Base-by-base conservation (phyloP, 805 yeast species). In the Ogataea pilisensis region DNA sequence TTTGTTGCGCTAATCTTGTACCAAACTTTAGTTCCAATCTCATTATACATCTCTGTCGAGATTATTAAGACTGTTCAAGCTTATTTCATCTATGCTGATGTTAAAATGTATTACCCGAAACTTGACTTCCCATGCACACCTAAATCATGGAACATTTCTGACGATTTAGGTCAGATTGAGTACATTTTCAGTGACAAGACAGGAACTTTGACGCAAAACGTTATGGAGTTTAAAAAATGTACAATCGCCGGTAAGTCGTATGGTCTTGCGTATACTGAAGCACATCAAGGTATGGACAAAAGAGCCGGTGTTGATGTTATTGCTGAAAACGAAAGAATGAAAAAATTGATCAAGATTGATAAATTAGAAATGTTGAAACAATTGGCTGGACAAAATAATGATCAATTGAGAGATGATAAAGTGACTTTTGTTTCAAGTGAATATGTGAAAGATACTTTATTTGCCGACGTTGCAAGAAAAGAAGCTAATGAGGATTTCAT, bases 181-280 rank as follows among this genome's bases (percentile, higher is more conserved):
- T 85, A 82, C 57, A 74, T 85, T 31, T 85, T 85, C 61, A 80
- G 88, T 58, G 95, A 85, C 65, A 85, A 85, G 60, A 85, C 95
- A 0, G 95, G 95, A 28, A 85, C 95, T 0, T 67, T 85, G 53
- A 85, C 95, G 6, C 91, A 85, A 61, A 85, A 85, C 54, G 78
- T 82, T 20, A 85, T 85, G 95, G 88, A 83, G 56, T 85, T 84
- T 65, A 78, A 79, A 45, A 85, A 85, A 56, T 82, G 89, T 58
- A 75, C 88, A 4, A 72, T 85, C 43, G 76, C 74, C 40, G 85
- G 87, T 21, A 72, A 72, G 30, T 59, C 82, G 0, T 85, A 85
- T 51, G 93, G 91, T 8, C 65, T 73, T 29, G 88, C 91, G 0
- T 84, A 82, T 58, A 84, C 91, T 3, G 90, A 85, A 53, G 89